These are phyloP conservation scores for Zelopaecilomyces penicillatus DNA, from an alignment of 2,329 filamentous ascomycete genomes.

Conservation along the genomic window DNA sequence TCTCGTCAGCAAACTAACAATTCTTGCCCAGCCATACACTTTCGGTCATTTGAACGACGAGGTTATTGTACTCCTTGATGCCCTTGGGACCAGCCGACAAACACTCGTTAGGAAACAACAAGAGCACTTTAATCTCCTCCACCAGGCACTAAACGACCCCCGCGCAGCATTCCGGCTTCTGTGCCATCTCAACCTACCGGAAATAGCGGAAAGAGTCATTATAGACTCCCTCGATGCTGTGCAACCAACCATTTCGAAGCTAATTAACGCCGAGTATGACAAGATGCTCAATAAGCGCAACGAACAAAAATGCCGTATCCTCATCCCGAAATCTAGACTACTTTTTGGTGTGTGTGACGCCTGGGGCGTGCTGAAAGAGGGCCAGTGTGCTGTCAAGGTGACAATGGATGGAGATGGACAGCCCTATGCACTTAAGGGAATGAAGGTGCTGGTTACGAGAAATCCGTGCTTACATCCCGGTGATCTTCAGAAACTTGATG, in stretches of 20 bases:
- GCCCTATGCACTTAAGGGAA: conserved; percentile 23
- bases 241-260: conserved; percentile 15
- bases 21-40: conserved; percentile 31
- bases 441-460: conserved; percentile 30
- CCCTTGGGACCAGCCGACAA: conserved; percentile 24
- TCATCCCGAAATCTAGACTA: conserved; percentile 28
- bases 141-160: conserved; percentile 17
- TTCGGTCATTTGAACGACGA: conserved; percentile 35
- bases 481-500: conserved; percentile 33
- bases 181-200: conserved; percentile 21
- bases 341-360: conserved; percentile 32
- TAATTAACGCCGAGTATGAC: conserved; percentile 24
- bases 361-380: conserved; percentile 25
- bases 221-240: conserved; percentile 27
- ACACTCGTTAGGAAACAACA: conserved; percentile 26
- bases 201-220: conserved; percentile 29
- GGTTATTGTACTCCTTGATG: conserved; percentile 28
- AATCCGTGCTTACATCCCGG: conserved; percentile 36
- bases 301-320: conserved; percentile 28
- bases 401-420: conserved; percentile 27
- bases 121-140: conserved; percentile 26
- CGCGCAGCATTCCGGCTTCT: conserved; percentile 27
- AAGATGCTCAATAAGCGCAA: conserved; percentile 24
- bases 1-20: too few species aligned
- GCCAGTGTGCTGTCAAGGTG: conserved; percentile 29